Base-by-base conservation (phyloP, 495 filamentous ascomycete species). In the Polyplosphaeria fusca region DNA sequence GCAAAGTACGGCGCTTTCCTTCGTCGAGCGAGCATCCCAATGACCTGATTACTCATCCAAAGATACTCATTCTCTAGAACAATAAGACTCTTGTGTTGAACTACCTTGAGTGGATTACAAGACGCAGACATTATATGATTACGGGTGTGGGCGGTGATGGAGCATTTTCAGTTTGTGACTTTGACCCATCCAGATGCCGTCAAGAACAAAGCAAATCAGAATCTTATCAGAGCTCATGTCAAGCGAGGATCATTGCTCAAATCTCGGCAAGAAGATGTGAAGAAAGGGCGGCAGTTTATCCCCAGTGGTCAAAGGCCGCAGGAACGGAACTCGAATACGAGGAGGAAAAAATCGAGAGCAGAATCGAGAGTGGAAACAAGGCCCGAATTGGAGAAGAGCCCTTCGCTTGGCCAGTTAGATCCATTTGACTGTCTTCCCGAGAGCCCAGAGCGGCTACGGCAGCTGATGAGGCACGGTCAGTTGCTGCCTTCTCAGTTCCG, bases 121-220 rank as follows among this genome's bases (percentile, higher is more conserved):
- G n/a, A n/a, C n/a, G n/a, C n/a, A n/a, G n/a, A n/a, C n/a, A n/a
- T n/a, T n/a, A n/a, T n/a, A n/a, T n/a, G n/a, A n/a, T n/a, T n/a
- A n/a, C n/a, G n/a, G n/a, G n/a, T n/a, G n/a, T n/a, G n/a, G n/a
- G n/a, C n/a, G n/a, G n/a, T n/a, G n/a, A n/a, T n/a, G n/a, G n/a
- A n/a, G n/a, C n/a, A n/a, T n/a, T 50, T 50, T 24, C 47, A 50
- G n/a, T 50, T 50, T 30, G 47, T 50, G n/a, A 50, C 47, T 2
- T 18, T 50, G 25, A 20, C 47, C 14, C 26, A 50, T 16, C 47
- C 47, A 25, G 18, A 22, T 30, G 24, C 35, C 19, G 38, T 50
- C 27, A 50, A 50, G 28, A 30, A 38, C 5, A 50, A 50, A 16
- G 2, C 12, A 13, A 35, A 35, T 5, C 47, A 50, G 28, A 50